Conservation (phyloP, 352 stramenopile species). For the Saprolegnia parasitica region DNA sequence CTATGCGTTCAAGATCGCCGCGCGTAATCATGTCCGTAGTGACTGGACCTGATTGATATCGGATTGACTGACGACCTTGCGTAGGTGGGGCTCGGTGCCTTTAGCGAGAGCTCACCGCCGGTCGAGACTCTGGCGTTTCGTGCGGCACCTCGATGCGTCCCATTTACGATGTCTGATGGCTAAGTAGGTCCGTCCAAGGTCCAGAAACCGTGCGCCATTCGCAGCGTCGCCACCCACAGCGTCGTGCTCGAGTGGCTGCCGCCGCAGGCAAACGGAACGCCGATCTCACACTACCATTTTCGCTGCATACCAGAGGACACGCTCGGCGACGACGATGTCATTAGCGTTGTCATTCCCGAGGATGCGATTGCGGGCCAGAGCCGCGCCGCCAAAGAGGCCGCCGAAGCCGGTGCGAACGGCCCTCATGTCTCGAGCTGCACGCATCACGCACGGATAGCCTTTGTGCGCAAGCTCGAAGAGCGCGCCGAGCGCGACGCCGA, state of each 20-base stretch:
- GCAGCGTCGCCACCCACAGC: constrained; percentile 35
- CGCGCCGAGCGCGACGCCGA: neutral
- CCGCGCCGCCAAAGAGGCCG: constrained; percentile 5
- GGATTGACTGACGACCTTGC: neutral
- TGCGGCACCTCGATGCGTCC: no score
- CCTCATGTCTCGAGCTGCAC: constrained; percentile 20
- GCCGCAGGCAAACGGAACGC: constrained; percentile 53
- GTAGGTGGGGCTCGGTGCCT: constrained; percentile 48
- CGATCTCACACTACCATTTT: constrained; percentile 49
- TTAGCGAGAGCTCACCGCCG: constrained; percentile 40
- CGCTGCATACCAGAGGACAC: constrained; percentile 52
- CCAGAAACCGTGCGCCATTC: constrained; percentile 37
- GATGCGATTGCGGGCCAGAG: constrained; percentile 31
- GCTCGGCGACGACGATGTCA: constrained; percentile 34
- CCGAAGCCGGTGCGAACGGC: constrained; percentile 5
- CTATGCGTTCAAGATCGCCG: constrained; percentile 22
- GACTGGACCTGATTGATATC: neutral
- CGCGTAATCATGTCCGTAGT: neutral
- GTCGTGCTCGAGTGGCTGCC: constrained; percentile 49
- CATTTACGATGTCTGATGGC: neutral
- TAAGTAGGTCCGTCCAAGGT: constrained; percentile 46
- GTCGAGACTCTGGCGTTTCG: constrained; percentile 54
- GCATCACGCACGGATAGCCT: neutral
- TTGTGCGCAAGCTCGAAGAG: constrained; percentile 1
- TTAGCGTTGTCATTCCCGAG: constrained; percentile 36